Evolutionary conservation across 1,284 basidiomycete genomes (phyloP).

Genomic region (Cryptococcus sp.): DNA sequence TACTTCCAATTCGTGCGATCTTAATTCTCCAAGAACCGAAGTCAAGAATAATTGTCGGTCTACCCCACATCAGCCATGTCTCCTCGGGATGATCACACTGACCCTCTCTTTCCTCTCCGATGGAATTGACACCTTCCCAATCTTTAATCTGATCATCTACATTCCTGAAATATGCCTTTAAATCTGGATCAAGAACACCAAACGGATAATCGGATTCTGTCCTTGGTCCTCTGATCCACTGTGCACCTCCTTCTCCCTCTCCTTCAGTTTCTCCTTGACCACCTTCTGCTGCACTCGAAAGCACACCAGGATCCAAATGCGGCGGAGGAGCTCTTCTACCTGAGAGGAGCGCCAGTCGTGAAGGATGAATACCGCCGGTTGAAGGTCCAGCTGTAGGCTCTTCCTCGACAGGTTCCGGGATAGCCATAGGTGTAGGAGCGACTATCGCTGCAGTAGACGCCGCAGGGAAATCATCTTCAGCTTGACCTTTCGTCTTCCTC

Average conservation of each 20-base stretch:
- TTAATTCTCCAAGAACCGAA: conserved; percentile 76
- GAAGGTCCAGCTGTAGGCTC: conserved; percentile 4
- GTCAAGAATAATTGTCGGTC: conserved; percentile 77
- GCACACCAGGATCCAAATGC: too few species aligned
- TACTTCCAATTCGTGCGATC: conserved; percentile 77
- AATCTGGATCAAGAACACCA: conserved; percentile 76
- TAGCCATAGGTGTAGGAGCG: not conserved
- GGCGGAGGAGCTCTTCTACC: conserved; percentile 15
- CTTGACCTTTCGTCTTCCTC: conserved; percentile 41
- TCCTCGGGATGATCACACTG: conserved; percentile 21
- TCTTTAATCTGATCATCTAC: conserved; percentile 79
- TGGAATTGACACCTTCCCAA: conserved; percentile 60
- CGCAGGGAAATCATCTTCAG: conserved; percentile 7
- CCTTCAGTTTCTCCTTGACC: not conserved
- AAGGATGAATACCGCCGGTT: conserved; percentile 34
- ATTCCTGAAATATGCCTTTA: conserved; percentile 85
- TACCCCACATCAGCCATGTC: conserved; percentile 37
- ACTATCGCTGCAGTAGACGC: conserved; percentile 3
- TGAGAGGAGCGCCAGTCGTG: conserved; percentile 33
- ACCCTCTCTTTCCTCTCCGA: conserved; percentile 66
- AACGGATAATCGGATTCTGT: conserved; percentile 69
- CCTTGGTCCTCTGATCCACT: conserved; percentile 35
- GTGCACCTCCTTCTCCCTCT: conserved; percentile 7
- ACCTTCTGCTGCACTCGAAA: not conserved
- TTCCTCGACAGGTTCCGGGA: conserved; percentile 4